Conservation (phyloP, 2,329 filamentous ascomycete species). For the Tolypocladium album region DNA sequence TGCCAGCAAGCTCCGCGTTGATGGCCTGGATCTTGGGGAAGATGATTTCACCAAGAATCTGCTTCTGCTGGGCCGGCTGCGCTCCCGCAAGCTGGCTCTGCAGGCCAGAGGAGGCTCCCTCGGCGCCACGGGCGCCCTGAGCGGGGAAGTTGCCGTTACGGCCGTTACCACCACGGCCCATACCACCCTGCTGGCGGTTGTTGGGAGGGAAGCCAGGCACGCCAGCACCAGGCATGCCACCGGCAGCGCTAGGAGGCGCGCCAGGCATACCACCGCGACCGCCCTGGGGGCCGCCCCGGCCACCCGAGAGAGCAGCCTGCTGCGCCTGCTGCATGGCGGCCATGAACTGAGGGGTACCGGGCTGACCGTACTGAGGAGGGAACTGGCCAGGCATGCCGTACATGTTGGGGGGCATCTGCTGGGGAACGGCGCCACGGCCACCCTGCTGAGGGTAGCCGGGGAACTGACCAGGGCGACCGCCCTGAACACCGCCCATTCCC, state of each 20-base stretch:
- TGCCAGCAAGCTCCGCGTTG: slow-evolving; percentile 92
- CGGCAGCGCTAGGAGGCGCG: slow-evolving; percentile 55
- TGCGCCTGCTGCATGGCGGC: slow-evolving; percentile 74
- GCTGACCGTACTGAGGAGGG: slow-evolving; percentile 71
- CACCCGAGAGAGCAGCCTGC: slow-evolving; percentile 47
- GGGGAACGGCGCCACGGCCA: slow-evolving; percentile 76
- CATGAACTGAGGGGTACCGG: slow-evolving; percentile 68
- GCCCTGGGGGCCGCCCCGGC: slow-evolving; percentile 54
- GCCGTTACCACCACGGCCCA: slow-evolving; percentile 32
- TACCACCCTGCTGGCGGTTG: slow-evolving; percentile 40
- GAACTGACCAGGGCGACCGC: slow-evolving; percentile 78
- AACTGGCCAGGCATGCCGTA: slow-evolving; percentile 74
- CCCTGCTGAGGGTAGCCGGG: slow-evolving; percentile 77
- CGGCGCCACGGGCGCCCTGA: slow-evolving; percentile 38
- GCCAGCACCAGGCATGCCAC: slow-evolving; percentile 35
- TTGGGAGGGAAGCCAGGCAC: slow-evolving; percentile 49
- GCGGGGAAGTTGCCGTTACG: slow-evolving; percentile 32
- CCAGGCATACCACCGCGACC: slow-evolving; percentile 65
- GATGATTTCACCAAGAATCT: slow-evolving; percentile 93
- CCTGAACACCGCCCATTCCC: slow-evolving; percentile 61
- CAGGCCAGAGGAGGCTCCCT: slow-evolving; percentile 28
- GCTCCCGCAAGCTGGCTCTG: slow-evolving; percentile 47
- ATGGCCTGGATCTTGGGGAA: slow-evolving; percentile 97
- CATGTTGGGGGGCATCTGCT: slow-evolving; percentile 79
- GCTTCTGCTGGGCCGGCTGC: slow-evolving; percentile 78